Evolutionary conservation across 2,329 filamentous ascomycete species (phyloP), one percentile per base, ranked within the genome.

Genomic region (Hymenoscyphus occultus): DNA sequence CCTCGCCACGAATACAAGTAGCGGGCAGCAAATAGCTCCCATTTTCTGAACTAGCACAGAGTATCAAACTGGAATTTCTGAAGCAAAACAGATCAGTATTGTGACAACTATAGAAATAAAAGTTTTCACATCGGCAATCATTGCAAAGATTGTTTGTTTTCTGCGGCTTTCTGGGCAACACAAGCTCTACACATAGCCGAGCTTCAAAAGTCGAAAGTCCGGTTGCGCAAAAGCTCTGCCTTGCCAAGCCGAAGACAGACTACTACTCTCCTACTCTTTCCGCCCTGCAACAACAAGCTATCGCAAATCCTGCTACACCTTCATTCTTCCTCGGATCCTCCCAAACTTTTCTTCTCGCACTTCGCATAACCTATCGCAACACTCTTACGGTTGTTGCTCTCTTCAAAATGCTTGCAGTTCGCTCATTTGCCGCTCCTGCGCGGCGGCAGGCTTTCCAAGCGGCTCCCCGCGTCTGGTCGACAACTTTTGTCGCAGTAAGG

Each of bases 381-480:
- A 61, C 63, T 64, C 61, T 61, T 66, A 65, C 68, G 64, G 65
- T 63, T 65, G 61, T 63, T 60, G 54, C 42, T 60, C 64, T 64
- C n/a, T 72, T 80, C 84, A 90, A 78, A 76, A 97, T 97, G 93
- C 84, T 96, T 81, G 88, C 90, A 80, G 83, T 90, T 78, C 90
- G 92, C 81, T 87, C 88, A 75, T 86, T 93, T 79, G 87, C 88
- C 79, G 86, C 86, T 76, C 89, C 91, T 76, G 86, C 87, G 79
- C 86, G 91, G 79, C 81, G 85, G 80, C 91, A 96, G 83, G 91
- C 87, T 84, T 82, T 93, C 79, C 88, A 89, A 79, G 84, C 86
- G 75, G 84, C 86, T 76, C 82, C 84, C 74, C 84, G 85, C 78
- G 83, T 82, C 66, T 80, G 80, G 71, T 78, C 78, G 70, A 77